phyloP scores from a whole-genome alignment of 1,284 basidiomycete genomes.

The Sanghuangporus sanghuang region DNA sequence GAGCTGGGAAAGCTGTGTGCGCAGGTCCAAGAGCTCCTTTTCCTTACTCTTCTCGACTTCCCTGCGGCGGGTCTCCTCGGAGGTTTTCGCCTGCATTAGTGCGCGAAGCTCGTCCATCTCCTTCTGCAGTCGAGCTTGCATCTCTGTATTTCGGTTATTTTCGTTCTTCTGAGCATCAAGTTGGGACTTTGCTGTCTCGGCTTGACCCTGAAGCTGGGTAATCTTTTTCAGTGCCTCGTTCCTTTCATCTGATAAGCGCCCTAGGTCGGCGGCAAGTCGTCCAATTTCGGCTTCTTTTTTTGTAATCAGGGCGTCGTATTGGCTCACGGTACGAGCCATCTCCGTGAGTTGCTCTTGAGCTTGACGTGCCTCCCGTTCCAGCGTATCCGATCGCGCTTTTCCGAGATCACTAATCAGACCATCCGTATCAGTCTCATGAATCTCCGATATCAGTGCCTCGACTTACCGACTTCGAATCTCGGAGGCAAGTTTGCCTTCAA shows the following conservation, averaged over 20 bases:
- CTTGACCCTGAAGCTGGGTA: slow-evolving; percentile 59
- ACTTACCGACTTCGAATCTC: slow-evolving; percentile 69
- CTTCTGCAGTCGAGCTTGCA: slow-evolving; percentile 62
- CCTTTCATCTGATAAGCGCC: slow-evolving; percentile 47
- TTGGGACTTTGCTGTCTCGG: slow-evolving; percentile 67
- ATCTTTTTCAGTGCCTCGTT: slow-evolving; percentile 54
- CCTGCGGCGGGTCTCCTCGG: slow-evolving; percentile 78
- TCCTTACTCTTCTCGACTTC: slow-evolving; percentile 89
- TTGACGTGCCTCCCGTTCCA: slow-evolving; percentile 66
- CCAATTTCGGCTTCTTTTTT: slow-evolving; percentile 73
- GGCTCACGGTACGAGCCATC: slow-evolving; percentile 68
- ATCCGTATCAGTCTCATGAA: slow-evolving; percentile 8
- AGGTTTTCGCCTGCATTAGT: slow-evolving; percentile 79
- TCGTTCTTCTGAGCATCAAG: slow-evolving; percentile 63
- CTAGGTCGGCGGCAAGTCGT: slow-evolving; percentile 54
- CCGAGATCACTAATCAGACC: slow-evolving; percentile 48
- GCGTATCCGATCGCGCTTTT: slow-evolving; percentile 51
- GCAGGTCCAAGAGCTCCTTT: slow-evolving; percentile 71
- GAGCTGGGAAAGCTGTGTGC: slow-evolving; percentile 58
- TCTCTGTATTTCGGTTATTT: slow-evolving; percentile 44
- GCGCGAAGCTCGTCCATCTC: slow-evolving; percentile 85
- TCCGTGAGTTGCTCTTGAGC: slow-evolving; percentile 80
- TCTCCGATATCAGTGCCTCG: background rate
- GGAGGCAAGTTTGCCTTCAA: slow-evolving; percentile 66
- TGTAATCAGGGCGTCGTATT: slow-evolving; percentile 75